These are phyloP conservation scores for Lathyrus tuberosus DNA, from an alignment of 306 rosid species.

Conservation along the genomic window DNA sequence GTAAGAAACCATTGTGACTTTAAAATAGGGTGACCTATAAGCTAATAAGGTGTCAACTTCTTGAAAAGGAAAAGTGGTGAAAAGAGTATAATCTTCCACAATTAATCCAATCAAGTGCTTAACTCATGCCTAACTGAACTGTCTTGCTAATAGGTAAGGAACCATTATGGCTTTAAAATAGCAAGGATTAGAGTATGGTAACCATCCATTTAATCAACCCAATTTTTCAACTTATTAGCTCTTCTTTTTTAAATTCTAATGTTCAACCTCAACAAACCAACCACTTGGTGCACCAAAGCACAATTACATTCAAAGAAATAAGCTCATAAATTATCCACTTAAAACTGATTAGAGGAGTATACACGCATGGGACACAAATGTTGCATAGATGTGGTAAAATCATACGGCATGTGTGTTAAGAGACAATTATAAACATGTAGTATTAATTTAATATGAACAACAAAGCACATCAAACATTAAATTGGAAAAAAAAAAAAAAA, in stretches of 20 bases:
- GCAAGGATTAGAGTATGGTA: background rate
- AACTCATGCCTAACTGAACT: background rate
- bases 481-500: background rate
- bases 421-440: background rate
- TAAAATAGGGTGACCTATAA: conserved; percentile 2
- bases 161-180: conserved; percentile 3
- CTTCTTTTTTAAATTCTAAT: background rate
- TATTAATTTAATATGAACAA: conserved; percentile 2
- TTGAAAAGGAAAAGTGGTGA: background rate
- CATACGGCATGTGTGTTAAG: background rate
- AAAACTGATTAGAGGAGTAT: conserved; percentile 1
- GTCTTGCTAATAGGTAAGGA: background rate
- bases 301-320: background rate
- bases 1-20: background rate
- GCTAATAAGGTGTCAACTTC: background rate
- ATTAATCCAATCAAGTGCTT: conserved; percentile 9
- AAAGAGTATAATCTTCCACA: background rate
- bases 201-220: background rate
- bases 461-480: background rate
- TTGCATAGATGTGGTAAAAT: background rate
- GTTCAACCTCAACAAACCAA: conserved; percentile 16
- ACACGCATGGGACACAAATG: background rate
- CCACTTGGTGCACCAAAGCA: conserved; percentile 5
- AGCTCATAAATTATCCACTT: conserved; percentile 9
- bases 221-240: background rate